These are phyloP conservation scores for Talaromyces sp. DNA, from an alignment of 2,329 filamentous ascomycete species.

Conservation along the genomic window DNA sequence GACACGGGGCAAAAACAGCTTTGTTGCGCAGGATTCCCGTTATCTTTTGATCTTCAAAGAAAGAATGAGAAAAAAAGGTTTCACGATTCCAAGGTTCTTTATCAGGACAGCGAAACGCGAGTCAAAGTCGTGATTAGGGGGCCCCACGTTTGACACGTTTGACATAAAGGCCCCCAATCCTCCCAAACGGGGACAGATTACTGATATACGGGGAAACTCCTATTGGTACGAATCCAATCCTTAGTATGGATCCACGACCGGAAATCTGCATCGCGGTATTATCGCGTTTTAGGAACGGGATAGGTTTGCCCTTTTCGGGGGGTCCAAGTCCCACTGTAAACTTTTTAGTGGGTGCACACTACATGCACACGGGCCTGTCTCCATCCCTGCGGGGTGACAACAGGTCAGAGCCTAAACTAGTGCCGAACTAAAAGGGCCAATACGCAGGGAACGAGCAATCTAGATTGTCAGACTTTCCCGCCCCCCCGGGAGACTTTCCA, in stretches of 20 bases:
- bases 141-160: not conserved
- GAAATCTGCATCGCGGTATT: not conserved
- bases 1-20: too few relatives aligned
- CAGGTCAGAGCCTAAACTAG: not conserved
- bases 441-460: not conserved
- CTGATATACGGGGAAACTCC: not conserved
- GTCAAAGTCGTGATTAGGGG: too few relatives aligned
- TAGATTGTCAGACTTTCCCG: not conserved
- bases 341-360: not conserved
- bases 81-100: too few relatives aligned
- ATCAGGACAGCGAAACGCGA: too few relatives aligned
- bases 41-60: too few relatives aligned
- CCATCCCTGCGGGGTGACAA: not conserved
- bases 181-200: not conserved
- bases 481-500: not conserved
- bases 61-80: too few relatives aligned
- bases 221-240: not conserved
- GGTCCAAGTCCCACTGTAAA: slow-evolving; percentile 2
- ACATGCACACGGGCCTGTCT: slow-evolving; percentile 2
- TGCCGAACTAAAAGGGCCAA: not conserved
- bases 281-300: not conserved
- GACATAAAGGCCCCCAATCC: slow-evolving; percentile 1
- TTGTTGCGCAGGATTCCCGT: too few relatives aligned
- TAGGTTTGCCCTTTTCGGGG: slow-evolving; percentile 4
- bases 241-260: not conserved